Conservation (phyloP, 2,329 filamentous ascomycete species). For the Didymella glomerata region DNA sequence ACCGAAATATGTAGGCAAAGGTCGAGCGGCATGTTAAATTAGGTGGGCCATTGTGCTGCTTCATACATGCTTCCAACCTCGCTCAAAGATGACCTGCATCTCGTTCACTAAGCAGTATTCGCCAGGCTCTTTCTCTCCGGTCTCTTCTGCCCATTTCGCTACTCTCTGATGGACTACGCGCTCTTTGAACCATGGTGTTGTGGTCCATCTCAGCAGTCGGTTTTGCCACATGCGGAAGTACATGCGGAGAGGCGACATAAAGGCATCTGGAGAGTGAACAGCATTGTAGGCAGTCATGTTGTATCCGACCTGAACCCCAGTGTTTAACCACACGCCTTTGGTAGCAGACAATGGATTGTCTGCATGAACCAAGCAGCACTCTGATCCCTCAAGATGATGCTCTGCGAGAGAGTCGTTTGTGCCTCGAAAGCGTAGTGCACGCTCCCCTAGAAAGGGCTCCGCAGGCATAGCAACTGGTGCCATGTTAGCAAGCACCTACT, state of each 20-base stretch:
- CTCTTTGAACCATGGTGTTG: conserved; percentile 24
- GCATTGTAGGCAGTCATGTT: conserved; percentile 49
- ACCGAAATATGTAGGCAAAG: neutral
- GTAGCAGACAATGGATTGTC: conserved; percentile 67
- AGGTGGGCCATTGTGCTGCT: neutral
- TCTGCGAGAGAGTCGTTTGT: conserved; percentile 67
- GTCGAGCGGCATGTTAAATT: neutral
- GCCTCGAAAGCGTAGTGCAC: conserved; percentile 68
- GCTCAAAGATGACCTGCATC: conserved; percentile 50
- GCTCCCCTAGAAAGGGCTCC: conserved; percentile 33
- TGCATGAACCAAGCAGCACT: conserved; percentile 80
- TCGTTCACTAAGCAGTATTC: conserved; percentile 50
- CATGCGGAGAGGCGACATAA: conserved; percentile 23
- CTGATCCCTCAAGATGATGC: conserved; percentile 75
- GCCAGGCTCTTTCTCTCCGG: conserved; percentile 34
- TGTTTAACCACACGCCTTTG: conserved; percentile 72
- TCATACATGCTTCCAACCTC: conserved; percentile 50
- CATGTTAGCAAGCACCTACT: neutral
- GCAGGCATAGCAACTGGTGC: conserved; percentile 45
- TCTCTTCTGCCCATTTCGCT: conserved; percentile 21
- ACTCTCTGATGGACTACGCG: conserved; percentile 21
- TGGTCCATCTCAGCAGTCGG: conserved; percentile 22
- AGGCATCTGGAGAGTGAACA: conserved; percentile 18
- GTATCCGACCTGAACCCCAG: conserved; percentile 73
- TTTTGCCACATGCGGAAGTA: conserved; percentile 25